Conservation (phyloP, 768 basidiomycete genomes). For the Lactarius deliciosus region DNA sequence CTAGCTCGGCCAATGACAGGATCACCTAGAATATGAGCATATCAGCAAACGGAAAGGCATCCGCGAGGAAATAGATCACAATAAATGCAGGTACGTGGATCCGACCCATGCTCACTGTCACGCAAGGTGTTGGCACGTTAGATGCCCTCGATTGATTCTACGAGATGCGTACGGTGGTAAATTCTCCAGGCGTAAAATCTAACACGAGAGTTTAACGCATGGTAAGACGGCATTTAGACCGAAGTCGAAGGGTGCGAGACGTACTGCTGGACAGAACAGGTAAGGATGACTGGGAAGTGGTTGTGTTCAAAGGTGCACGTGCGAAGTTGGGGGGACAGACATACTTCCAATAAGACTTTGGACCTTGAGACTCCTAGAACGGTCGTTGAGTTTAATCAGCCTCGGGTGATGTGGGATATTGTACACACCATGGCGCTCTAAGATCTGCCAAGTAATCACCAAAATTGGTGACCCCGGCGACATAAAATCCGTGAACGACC, state of each 20-base stretch:
- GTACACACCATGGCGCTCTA: constrained; percentile 7
- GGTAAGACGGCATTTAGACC: not conserved
- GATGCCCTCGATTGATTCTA: not conserved
- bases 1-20: constrained; percentile 3
- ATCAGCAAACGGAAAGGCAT: not conserved
- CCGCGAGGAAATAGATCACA: not conserved
- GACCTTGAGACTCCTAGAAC: constrained; percentile 10
- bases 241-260: not conserved
- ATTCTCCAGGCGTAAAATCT: constrained; percentile 22
- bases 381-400: not conserved
- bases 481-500: constrained; percentile 10
- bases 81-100: not conserved
- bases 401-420: not conserved
- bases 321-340: not conserved
- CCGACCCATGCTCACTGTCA: constrained; percentile 12
- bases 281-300: not conserved
- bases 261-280: constrained; percentile 9
- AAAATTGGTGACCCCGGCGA: constrained; percentile 11
- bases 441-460: constrained; percentile 8
- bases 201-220: not conserved
- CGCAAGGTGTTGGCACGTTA: not conserved
- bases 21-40: not conserved
- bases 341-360: constrained; percentile 9
- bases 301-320: not conserved
- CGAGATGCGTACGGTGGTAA: not conserved